Conservation (phyloP, 805 yeast genomes). For the Priceomyces medius region DNA sequence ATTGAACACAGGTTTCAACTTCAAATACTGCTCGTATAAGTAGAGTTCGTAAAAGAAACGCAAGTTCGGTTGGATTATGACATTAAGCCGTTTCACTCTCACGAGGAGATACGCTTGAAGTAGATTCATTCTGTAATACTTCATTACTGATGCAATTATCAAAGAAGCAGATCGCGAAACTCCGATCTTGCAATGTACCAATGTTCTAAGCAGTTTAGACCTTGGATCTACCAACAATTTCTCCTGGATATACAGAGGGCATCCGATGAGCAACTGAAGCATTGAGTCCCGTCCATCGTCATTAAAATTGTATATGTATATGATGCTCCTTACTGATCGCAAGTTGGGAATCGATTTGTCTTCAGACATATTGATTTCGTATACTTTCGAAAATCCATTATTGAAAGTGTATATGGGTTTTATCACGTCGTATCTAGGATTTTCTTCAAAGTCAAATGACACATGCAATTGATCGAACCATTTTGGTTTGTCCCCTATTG, state of each 20-base stretch:
- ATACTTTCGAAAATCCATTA: conserved; percentile 15
- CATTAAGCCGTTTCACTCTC: conserved; percentile 39
- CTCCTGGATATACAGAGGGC: conserved; percentile 31
- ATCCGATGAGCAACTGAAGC: conserved; percentile 23
- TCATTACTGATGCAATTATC: conserved; percentile 40
- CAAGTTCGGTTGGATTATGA: conserved; percentile 43
- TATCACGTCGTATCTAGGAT: conserved; percentile 3
- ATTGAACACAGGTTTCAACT: conserved; percentile 15
- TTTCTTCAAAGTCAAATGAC: conserved; percentile 15
- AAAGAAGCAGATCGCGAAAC: conserved; percentile 44
- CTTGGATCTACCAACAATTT: conserved; percentile 23
- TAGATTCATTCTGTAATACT: conserved; percentile 26
- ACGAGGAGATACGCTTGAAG: conserved; percentile 37
- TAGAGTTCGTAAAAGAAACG: conserved; percentile 38
- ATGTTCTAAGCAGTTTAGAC: conserved; percentile 12
- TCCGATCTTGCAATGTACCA: conserved; percentile 42
- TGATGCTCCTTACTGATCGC: conserved; percentile 14
- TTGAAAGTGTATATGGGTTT: conserved; percentile 20
- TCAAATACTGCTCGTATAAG: conserved; percentile 25
- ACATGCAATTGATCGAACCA: conserved; percentile 25
- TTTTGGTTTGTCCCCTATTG: conserved; percentile 36
- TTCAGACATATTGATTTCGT: conserved; percentile 16
- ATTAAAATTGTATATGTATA: conserved; percentile 33
- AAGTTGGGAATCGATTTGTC: conserved; percentile 2
- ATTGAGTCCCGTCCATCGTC: conserved; percentile 41